Conservation (phyloP, 441 rosid species). For the Populus hybrid region DNA sequence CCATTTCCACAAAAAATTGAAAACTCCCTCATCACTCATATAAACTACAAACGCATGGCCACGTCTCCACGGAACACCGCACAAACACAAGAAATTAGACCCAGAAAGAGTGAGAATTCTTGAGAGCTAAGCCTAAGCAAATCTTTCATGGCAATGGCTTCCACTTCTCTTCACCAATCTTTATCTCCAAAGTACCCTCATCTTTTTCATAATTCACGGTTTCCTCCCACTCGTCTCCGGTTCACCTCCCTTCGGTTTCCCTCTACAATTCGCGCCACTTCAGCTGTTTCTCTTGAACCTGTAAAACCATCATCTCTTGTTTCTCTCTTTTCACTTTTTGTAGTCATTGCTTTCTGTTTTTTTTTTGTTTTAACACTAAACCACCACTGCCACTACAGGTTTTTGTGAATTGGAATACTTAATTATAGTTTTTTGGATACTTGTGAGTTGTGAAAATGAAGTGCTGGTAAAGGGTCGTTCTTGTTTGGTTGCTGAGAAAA, state of each 20-base stretch:
- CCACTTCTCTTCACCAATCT: constrained; percentile 41
- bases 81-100: too few species aligned
- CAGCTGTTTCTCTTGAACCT: constrained; percentile 38
- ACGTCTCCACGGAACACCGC: neutral
- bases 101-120: neutral
- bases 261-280: constrained; percentile 32
- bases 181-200: constrained; percentile 32
- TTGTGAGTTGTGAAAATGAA: neutral
- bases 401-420: neutral
- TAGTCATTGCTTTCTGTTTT: neutral
- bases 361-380: neutral
- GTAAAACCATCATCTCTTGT: constrained; percentile 19
- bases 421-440: neutral
- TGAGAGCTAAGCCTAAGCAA: neutral
- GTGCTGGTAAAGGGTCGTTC: neutral
- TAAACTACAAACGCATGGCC: neutral
- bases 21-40: neutral
- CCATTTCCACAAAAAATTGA: too few species aligned
- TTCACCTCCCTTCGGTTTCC: constrained; percentile 34
- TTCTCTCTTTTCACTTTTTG: neutral
- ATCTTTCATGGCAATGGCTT: constrained; percentile 43
- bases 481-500: neutral
- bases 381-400: neutral
- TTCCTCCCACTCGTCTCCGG: constrained; percentile 33
- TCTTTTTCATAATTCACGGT: constrained; percentile 28